phyloP scores from a whole-genome alignment of 495 filamentous ascomycete genomes.

The Xylaria flabelliformis region DNA sequence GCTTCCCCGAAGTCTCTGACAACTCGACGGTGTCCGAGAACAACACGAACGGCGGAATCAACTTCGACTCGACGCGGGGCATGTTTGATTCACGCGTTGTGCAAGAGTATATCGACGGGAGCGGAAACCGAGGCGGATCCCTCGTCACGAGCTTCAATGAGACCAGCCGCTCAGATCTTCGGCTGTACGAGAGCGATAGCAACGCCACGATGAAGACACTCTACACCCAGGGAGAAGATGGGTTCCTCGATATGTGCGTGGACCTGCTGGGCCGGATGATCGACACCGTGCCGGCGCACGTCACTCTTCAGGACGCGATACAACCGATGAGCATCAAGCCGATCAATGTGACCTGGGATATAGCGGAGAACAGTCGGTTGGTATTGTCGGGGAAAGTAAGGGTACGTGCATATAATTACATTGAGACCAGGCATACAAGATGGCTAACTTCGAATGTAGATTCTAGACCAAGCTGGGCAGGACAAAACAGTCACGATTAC shows the following conservation, averaged over 20 bases:
- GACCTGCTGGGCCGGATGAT: conserved; percentile 55
- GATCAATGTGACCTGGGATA: conserved; percentile 41
- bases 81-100: conserved; percentile 52
- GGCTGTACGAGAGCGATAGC: conserved; percentile 51
- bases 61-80: conserved; percentile 45
- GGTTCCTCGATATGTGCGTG: conserved; percentile 49
- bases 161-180: conserved; percentile 50
- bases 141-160: conserved; percentile 50
- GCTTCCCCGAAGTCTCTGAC: conserved; percentile 36
- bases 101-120: conserved; percentile 51
- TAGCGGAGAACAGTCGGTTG: conserved; percentile 26
- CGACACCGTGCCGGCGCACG: conserved; percentile 51
- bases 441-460: neutral
- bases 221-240: conserved; percentile 39
- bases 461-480: conserved; percentile 13
- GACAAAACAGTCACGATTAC: conserved; percentile 28
- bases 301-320: conserved; percentile 49
- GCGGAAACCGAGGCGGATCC: conserved; percentile 47
- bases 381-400: conserved; percentile 36
- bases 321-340: conserved; percentile 57
- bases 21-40: conserved; percentile 32
- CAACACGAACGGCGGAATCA: conserved; percentile 45
- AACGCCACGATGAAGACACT: conserved; percentile 55
- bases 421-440: neutral
- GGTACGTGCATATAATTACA: conserved; percentile 28